phyloP scores from a whole-genome alignment of 495 filamentous ascomycete genomes.

The Tuber melanosporum region DNA sequence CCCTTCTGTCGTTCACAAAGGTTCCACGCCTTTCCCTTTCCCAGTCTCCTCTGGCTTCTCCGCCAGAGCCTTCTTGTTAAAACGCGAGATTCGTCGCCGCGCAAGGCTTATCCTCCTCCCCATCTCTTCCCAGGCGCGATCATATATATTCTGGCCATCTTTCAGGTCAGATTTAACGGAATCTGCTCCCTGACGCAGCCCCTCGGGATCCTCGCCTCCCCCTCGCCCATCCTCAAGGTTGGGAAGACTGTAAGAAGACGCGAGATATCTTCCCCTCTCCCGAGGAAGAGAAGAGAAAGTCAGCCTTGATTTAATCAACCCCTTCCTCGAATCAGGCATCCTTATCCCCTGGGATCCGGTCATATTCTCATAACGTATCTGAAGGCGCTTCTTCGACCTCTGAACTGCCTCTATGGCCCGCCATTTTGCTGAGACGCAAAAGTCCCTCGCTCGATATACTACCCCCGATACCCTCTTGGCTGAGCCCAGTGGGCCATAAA shows the following conservation, averaged over 20 bases:
- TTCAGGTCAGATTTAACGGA: background rate
- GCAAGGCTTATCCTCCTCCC: background rate
- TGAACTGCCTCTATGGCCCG: background rate
- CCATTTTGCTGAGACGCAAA: background rate
- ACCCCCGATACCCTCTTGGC: background rate
- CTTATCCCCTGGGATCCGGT: background rate
- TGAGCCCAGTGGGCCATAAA: background rate
- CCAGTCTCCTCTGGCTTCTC: background rate
- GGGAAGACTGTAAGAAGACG: background rate
- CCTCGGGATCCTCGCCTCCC: background rate
- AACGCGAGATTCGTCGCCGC: background rate
- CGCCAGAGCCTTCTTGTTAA: background rate
- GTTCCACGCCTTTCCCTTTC: background rate
- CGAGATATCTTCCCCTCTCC: background rate
- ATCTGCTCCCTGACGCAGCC: background rate
- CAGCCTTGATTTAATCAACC: background rate
- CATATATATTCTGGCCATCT: background rate
- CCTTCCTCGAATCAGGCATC: background rate
- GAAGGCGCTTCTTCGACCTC: background rate
- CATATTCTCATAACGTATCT: background rate
- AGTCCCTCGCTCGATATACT: background rate
- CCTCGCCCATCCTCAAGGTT: background rate
- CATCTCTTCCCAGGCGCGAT: background rate
- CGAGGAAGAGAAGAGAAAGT: background rate
- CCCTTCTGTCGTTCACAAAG: background rate